A percentile compares a stretch with the other conserved stretches of the same genome.
Conservation (phyloP, 441 rosid genomes). For the Gossypium davidsonii region DNA sequence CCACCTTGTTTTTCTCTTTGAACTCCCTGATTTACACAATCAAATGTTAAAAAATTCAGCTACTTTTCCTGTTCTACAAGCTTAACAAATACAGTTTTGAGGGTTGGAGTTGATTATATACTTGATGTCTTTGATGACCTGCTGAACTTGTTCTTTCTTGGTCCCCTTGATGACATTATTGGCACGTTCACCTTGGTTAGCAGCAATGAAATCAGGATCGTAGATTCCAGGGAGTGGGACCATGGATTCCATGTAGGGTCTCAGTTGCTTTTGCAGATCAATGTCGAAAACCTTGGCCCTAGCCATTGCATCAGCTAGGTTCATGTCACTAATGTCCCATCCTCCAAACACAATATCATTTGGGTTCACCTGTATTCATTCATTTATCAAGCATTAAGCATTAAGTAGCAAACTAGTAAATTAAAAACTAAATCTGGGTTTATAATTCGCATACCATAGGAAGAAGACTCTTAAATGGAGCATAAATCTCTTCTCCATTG, state of each 20-base stretch:
- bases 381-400: not conserved
- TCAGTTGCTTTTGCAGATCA: constrained; percentile 84
- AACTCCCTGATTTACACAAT: constrained; percentile 50
- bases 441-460: constrained; percentile 58
- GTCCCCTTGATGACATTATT: constrained; percentile 74
- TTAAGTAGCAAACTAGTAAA: not conserved
- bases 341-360: constrained; percentile 89
- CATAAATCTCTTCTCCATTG: constrained; percentile 95
- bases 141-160: constrained; percentile 77
- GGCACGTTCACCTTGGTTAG: constrained; percentile 93
- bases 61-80: not conserved
- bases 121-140: constrained; percentile 76
- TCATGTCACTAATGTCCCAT: constrained; percentile 96
- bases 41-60: not conserved
- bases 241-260: constrained; percentile 92
- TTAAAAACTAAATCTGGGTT: not conserved
- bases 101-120: constrained; percentile 21
- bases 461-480: constrained; percentile 90
- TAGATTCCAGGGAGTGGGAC: constrained; percentile 91
- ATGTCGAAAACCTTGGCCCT: constrained; percentile 85
- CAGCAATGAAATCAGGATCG: constrained; percentile 89
- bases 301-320: constrained; percentile 92
- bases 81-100: not conserved
- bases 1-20: constrained; percentile 75
- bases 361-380: constrained; percentile 60